Evolutionary conservation across 352 stramenopile genomes (phyloP).

Genomic region (Globisporangium solare): DNA sequence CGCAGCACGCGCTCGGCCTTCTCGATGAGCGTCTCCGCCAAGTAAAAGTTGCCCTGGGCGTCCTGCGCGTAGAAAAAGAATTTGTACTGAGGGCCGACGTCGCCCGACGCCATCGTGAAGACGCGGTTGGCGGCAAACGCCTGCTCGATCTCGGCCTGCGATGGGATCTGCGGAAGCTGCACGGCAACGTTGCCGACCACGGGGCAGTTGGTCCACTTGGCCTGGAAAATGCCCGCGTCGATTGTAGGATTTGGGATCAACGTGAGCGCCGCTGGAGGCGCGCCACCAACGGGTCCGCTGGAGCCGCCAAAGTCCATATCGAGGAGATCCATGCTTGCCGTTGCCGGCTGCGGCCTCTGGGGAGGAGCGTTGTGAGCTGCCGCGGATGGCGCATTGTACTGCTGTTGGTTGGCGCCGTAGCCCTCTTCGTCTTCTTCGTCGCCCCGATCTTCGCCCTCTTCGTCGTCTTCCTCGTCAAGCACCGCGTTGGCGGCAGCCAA

Average conservation of each 20-base stretch:
- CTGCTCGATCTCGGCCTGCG: slow-evolving; percentile 62
- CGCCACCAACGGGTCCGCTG: slow-evolving; percentile 10
- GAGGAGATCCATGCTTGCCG: slow-evolving; percentile 57
- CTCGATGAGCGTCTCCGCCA: slow-evolving; percentile 71
- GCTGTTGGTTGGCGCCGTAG: slow-evolving; percentile 30
- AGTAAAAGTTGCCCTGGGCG: slow-evolving; percentile 47
- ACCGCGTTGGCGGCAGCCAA: slow-evolving; percentile 27
- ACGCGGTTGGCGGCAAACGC: slow-evolving; percentile 51
- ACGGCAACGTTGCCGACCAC: slow-evolving; percentile 63
- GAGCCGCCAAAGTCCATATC: slow-evolving; percentile 71
- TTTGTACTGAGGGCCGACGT: slow-evolving; percentile 79
- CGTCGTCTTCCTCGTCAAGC: slow-evolving; percentile 42
- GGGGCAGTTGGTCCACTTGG: slow-evolving; percentile 61
- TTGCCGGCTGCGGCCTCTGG: slow-evolving; percentile 14
- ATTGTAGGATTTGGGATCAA: slow-evolving; percentile 66
- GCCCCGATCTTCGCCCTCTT: slow-evolving; percentile 33
- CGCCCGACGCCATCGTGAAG: slow-evolving; percentile 76
- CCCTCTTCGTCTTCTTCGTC: slow-evolving; percentile 36
- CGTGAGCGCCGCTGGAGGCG: slow-evolving; percentile 28
- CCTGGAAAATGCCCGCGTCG: slow-evolving; percentile 68
- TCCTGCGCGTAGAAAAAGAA: slow-evolving; percentile 87
- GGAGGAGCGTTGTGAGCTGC: slow-evolving; percentile 4
- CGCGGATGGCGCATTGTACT: slow-evolving; percentile 29
- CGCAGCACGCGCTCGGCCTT: slow-evolving; percentile 58
- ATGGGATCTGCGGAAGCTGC: slow-evolving; percentile 48